A percentile compares a stretch with the other conserved stretches of the same genome.
These are phyloP conservation scores for Talaromyces sp. DNA, from an alignment of 2,329 filamentous ascomycete species.

Conservation along the genomic window DNA sequence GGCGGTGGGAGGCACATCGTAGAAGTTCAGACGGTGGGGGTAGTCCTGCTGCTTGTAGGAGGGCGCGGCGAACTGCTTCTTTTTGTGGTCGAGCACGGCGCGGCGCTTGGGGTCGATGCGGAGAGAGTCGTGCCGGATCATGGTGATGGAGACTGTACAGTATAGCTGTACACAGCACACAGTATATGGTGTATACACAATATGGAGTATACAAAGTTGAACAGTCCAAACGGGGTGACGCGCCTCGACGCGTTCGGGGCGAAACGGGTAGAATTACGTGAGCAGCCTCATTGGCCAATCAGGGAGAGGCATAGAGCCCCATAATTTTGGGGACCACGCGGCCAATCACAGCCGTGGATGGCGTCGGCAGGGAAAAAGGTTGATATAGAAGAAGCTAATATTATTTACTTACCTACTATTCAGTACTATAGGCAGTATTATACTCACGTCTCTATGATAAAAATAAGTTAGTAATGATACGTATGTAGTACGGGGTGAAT, in stretches of 20 bases:
- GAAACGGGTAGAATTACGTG: conserved; percentile 7
- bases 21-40: conserved; percentile 85
- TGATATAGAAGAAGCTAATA: not conserved
- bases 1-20: conserved; percentile 76
- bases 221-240: not conserved
- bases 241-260: conserved; percentile 5
- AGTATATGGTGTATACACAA: not conserved
- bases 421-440: too few relatives aligned
- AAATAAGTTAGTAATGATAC: too few relatives aligned
- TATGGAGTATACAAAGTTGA: not conserved
- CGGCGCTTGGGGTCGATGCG: conserved; percentile 63
- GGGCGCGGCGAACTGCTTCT: conserved; percentile 76
- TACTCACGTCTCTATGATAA: too few relatives aligned
- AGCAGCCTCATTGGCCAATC: conserved; percentile 3
- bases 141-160: conserved; percentile 15
- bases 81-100: conserved; percentile 69
- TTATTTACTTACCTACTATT: too few relatives aligned
- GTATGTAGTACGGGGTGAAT: too few relatives aligned
- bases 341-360: not conserved
- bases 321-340: not conserved
- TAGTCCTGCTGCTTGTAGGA: conserved; percentile 74
- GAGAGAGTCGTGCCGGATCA: conserved; percentile 40
- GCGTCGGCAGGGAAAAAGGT: not conserved
- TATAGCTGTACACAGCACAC: not conserved
- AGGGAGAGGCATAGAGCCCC: not conserved